Conservation (phyloP, 306 rosid species). For the Dalbergia cultrata region DNA sequence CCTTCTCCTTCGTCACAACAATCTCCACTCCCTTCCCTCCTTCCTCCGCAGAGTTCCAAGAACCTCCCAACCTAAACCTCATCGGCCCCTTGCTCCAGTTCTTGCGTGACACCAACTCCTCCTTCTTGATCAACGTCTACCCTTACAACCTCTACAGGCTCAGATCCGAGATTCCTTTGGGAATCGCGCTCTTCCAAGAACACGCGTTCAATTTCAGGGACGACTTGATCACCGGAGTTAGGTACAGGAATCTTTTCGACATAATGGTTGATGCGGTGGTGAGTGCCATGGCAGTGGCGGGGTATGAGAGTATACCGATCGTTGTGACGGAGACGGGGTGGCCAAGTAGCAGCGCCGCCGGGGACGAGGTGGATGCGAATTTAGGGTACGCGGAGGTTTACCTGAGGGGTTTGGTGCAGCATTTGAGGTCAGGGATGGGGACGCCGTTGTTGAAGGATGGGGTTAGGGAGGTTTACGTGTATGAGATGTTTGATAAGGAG, state of each 20-base stretch:
- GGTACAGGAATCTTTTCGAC: slow-evolving; percentile 84
- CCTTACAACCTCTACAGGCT: slow-evolving; percentile 83
- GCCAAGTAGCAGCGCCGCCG: slow-evolving; percentile 66
- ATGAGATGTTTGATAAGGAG: slow-evolving; percentile 75
- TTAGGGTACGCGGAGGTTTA: slow-evolving; percentile 75
- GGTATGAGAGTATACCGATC: slow-evolving; percentile 66
- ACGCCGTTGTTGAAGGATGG: slow-evolving; percentile 82
- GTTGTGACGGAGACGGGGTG: slow-evolving; percentile 89
- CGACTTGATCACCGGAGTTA: slow-evolving; percentile 76
- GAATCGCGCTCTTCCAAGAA: slow-evolving; percentile 76
- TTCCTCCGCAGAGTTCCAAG: slow-evolving; percentile 72
- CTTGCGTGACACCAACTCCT: slow-evolving; percentile 76
- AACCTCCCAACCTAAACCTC: slow-evolving; percentile 44
- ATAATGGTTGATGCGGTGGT: slow-evolving; percentile 81
- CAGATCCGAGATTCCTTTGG: slow-evolving; percentile 72
- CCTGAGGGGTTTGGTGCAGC: slow-evolving; percentile 68
- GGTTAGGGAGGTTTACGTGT: slow-evolving; percentile 62
- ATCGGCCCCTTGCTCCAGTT: slow-evolving; percentile 74
- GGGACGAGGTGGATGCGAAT: slow-evolving; percentile 71
- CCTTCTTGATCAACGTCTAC: slow-evolving; percentile 80
- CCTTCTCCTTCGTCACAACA: slow-evolving; percentile 71
- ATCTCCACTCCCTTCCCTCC: slow-evolving; percentile 78
- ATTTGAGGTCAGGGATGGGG: slow-evolving; percentile 69
- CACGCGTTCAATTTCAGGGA: slow-evolving; percentile 81
- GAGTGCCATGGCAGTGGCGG: slow-evolving; percentile 71